Evolutionary conservation across 2,329 filamentous ascomycete species (phyloP).

Genomic region (Penicillium crustosum): DNA sequence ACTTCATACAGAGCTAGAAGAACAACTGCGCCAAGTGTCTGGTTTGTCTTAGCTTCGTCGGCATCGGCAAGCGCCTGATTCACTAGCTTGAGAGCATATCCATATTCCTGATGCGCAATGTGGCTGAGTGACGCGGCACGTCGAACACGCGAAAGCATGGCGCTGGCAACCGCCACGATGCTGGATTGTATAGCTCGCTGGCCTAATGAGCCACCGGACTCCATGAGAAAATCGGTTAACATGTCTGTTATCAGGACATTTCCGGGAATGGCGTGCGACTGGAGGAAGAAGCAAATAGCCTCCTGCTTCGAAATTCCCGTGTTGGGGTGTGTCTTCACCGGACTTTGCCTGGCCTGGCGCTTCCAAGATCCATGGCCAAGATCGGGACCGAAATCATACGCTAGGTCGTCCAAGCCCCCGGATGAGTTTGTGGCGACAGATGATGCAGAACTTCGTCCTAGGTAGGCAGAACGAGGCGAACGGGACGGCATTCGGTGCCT

Average conservation of each 20-base stretch:
- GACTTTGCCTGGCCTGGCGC: slow-evolving; percentile 15
- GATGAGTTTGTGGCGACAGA: slow-evolving; percentile 24
- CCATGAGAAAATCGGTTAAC: slow-evolving; percentile 22
- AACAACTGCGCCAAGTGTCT: slow-evolving; percentile 55
- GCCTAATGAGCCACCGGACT: slow-evolving; percentile 21
- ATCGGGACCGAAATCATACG: slow-evolving; percentile 19
- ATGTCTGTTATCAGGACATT: slow-evolving; percentile 26
- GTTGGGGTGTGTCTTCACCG: slow-evolving; percentile 23
- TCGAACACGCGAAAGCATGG: slow-evolving; percentile 56
- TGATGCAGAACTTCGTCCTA: slow-evolving; percentile 2
- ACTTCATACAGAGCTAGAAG: slow-evolving; percentile 64
- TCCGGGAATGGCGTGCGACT: slow-evolving; percentile 35
- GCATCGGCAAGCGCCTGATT: slow-evolving; percentile 35
- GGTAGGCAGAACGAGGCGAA: background rate
- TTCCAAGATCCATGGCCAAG: slow-evolving; percentile 13
- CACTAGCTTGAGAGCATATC: slow-evolving; percentile 50
- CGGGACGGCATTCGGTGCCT: slow-evolving; percentile 12
- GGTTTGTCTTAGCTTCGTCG: slow-evolving; percentile 36
- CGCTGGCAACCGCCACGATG: slow-evolving; percentile 59
- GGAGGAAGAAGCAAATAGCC: slow-evolving; percentile 38
- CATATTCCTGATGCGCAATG: slow-evolving; percentile 55
- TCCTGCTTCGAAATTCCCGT: slow-evolving; percentile 29
- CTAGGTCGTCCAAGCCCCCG: slow-evolving; percentile 3
- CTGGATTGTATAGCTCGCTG: slow-evolving; percentile 43
- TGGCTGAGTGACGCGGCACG: slow-evolving; percentile 49